Base-by-base conservation (phyloP, 192 early-diverging fungal genomes). In the Thamnidium elegans region DNA sequence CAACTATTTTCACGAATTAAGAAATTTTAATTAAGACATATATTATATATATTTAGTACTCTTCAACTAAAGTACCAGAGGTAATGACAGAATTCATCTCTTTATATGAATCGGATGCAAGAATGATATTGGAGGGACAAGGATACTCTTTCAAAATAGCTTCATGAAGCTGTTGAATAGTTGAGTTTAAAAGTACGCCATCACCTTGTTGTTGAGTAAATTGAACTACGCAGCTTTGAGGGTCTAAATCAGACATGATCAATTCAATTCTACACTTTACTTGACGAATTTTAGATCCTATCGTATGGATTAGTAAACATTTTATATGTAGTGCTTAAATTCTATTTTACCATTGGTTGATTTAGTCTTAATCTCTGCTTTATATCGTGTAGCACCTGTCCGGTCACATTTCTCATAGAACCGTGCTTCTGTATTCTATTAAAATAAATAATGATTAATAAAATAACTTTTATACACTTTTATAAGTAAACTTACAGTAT, bases 191-290 rank as follows among this genome's bases (percentile, higher is more conserved):
- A 59, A 59, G 58, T 13, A 59, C 43, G 13, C 42, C 58, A 59
- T 59, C 58, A 30, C 58, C 68, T 70, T 70, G 68, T 44, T 70
- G 68, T 63, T 70, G 68, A 17, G 68, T 70, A 21, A 70, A 70
- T 47, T 58, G 68, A 21, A 70, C 62, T 11, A 55, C 30, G n/a
- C 47, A 50, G 1, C 39, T 59, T 44, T 59, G 21, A 39, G 39
- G 45, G 42, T 32, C 46, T 30, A 56, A 56, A 48, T 63, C 48
- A 5, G 60, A 26, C 19, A 55, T 54, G 20, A 54, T 34, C 17
- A 63, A 50, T 14, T 70, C 68, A 54, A 70, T 50, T 34, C 68
- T 47, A 58, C 68, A 70, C 42, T 70, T 70, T 11, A 70, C 68
- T 46, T 70, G 68, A 23, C 68, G 53, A 30, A 17, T 31, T 50